Evolutionary conservation across 2,329 filamentous ascomycete genomes (phyloP), one percentile per base, ranked within the genome.

Genomic region (Penicillium decumbens): DNA sequence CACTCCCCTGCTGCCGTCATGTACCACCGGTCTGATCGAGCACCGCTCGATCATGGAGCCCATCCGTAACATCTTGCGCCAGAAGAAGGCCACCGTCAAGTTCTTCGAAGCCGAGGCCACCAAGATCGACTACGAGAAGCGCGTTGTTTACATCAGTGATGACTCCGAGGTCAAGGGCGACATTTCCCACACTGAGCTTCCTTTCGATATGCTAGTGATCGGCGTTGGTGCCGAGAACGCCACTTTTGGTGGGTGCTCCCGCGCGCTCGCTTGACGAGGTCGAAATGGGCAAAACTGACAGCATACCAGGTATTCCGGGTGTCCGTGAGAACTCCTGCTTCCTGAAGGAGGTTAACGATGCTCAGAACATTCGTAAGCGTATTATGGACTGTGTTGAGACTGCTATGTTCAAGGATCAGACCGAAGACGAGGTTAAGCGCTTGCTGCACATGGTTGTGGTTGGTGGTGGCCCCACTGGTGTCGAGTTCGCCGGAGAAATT

Each of bases 361-460:
- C 93, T 50, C 93, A 98, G 75, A 82, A 83, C 67, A 98, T 98
- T 69, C 89, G 93, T 68, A 96, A 92, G 80, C 90, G 89, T 75
- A 96, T 98, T 74, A 98, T 98, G 93, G 93, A 98, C 77, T 98
- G 93, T 72, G 91, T 95, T 62, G 93, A 98, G 77, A 96, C 92
- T 30, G 93, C 93, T 45, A 92, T 89, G 55, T 96, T 98, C 85
- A 97, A 97, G 82, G 92, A 90, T 68, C 93, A 98, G 77, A 79
- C 82, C 32, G 77, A 81, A 13, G 89, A 93, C 59, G 95, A 98
- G 75, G 78, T 95, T 68, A 86, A 95, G 77, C 89, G 93, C 61
- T 83, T 98, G 64, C 81, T 98, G 70, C 92, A 97, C 80, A 97
- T 97, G 91, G 93, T 98, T 47, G 92, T 91, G 40, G 88, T 90